Base-by-base conservation (phyloP, 306 rosid species). In the Dryas alaskensis region DNA sequence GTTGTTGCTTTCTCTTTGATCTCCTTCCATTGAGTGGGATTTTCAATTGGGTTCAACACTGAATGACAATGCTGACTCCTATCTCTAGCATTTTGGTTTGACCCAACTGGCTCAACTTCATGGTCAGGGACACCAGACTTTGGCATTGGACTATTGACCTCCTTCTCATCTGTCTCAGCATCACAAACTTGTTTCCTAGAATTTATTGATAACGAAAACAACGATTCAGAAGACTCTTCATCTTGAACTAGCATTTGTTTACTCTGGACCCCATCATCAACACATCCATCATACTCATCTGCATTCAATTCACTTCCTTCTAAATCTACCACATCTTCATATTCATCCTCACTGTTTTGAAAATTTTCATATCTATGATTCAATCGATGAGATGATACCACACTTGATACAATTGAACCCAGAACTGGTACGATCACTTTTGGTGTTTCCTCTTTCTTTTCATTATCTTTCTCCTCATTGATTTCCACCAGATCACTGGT, bases 221-320 rank as follows among this genome's bases (percentile, higher is more conserved):
- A 74, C 5, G 98, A 89, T 12, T 87, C 98, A 4, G 97, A 90
- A 76, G 92, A 81, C 67, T 87, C 92, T 76, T 31, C 37, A 31
- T 83, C 78, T 64, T 74, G 76, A 70, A 71, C 49, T 63, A 31
- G 37, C 37, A 31, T 31, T 31, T 31, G 37, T 31, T 31, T 57
- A 4, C 65, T 43, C 27, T 22, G 82, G 40, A 53, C 70, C 4
- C n/a, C 77, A 39, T 22, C 73, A 31, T 19, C 63, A 14, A 62
- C 67, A 62, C 22, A 0, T 12, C n/a, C 75, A 25, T n/a, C 57
- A 40, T 66, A 66, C 10, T 40, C 72, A n/a, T 42, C 75, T n/a
- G 49, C 64, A 47, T 71, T 63, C 70, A 65, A 59, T 58, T 76
- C 78, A 54, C 57, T 17, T 5, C 16, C 71, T 52, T 14, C 65